These are phyloP conservation scores for Juncus inflexus DNA, from an alignment of 176 grass and related monocot genomes.

Conservation along the genomic window DNA sequence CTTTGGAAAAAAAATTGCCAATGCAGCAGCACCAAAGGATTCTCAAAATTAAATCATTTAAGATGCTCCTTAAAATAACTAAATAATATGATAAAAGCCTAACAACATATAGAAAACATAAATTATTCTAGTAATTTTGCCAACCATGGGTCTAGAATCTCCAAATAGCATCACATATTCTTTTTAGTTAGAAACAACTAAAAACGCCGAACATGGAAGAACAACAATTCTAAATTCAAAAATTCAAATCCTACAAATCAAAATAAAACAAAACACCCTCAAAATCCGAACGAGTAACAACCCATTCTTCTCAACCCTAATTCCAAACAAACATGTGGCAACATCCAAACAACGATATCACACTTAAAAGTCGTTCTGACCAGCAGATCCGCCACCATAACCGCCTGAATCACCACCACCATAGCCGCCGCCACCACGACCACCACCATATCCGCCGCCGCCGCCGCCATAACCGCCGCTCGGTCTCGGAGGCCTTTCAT, in stretches of 20 bases:
- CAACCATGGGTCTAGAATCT: neutral
- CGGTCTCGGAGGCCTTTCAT: slow-evolving; percentile 37
- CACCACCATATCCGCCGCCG: slow-evolving; percentile 10
- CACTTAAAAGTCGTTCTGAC: slow-evolving; percentile 23
- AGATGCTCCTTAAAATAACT: neutral
- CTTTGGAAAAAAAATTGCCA: too few species aligned
- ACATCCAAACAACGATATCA: too few species aligned
- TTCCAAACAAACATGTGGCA: too few species aligned
- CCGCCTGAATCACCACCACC: neutral
- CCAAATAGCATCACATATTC: neutral
- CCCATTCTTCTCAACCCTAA: too few species aligned
- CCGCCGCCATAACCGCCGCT: slow-evolving; percentile 22
- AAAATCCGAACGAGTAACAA: too few species aligned
- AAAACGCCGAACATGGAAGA: too few species aligned
- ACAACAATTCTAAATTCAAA: too few species aligned
- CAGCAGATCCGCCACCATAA: slow-evolving; percentile 1
- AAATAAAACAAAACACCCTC: too few species aligned
- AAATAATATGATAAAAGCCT: neutral
- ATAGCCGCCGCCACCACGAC: neutral
- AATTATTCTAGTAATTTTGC: neutral
- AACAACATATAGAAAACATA: neutral
- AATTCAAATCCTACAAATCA: too few species aligned
- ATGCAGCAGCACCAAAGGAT: too few species aligned
- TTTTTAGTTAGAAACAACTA: neutral
- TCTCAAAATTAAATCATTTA: too few species aligned